phyloP scores from a whole-genome alignment of 2,329 filamentous ascomycete species.

The Tolypocladium pustulatum region DNA sequence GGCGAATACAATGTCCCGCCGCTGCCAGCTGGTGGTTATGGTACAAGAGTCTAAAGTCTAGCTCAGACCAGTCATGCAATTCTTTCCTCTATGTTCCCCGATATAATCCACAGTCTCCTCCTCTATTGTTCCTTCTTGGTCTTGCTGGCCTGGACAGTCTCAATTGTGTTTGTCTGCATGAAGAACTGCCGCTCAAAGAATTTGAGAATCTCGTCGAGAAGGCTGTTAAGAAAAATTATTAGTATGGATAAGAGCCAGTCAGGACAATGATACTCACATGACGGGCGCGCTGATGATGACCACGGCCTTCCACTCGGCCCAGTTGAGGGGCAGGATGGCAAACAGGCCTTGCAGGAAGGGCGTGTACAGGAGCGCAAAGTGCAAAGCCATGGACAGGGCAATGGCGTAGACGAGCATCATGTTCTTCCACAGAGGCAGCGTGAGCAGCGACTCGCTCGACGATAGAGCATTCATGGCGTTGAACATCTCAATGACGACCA shows the following conservation, averaged over 20 bases:
- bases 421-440: constrained; percentile 93
- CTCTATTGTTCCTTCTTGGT: constrained; percentile 45
- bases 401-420: constrained; percentile 98
- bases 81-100: constrained; percentile 8
- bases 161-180: constrained; percentile 35
- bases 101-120: constrained; percentile 7
- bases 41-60: constrained; percentile 21
- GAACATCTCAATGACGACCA: constrained; percentile 98
- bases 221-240: constrained; percentile 30
- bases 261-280: constrained; percentile 51
- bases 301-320: constrained; percentile 87
- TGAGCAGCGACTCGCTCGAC: constrained; percentile 87
- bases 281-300: constrained; percentile 81
- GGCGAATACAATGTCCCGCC: background rate
- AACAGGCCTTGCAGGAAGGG: constrained; percentile 84
- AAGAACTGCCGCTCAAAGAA: constrained; percentile 60
- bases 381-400: constrained; percentile 80
- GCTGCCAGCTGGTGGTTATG: constrained; percentile 9
- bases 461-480: constrained; percentile 98
- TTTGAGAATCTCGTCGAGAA: constrained; percentile 81
- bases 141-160: constrained; percentile 26
- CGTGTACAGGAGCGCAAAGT: constrained; percentile 88
- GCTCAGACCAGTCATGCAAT: constrained; percentile 6
- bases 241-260: constrained; percentile 6
- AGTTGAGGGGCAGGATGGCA: constrained; percentile 78